These are phyloP conservation scores for Yamadazyma olivae DNA, from an alignment of 805 yeast genomes.

Conservation along the genomic window DNA sequence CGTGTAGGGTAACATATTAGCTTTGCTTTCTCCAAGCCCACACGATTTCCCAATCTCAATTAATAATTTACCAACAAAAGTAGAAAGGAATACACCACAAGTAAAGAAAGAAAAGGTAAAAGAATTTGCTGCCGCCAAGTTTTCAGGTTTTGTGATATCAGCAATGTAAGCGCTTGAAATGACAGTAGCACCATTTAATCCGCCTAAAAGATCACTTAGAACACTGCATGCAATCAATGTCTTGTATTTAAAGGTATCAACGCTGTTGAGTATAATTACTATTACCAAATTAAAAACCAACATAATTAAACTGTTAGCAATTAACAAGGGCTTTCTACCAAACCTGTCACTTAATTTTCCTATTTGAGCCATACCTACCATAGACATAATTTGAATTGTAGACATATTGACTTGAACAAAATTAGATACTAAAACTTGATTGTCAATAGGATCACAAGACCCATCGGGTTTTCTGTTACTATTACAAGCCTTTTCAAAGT, in stretches of 20 bases:
- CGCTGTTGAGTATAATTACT: not conserved
- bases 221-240: not conserved
- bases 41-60: conserved; percentile 1
- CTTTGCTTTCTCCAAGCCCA: not conserved
- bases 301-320: not conserved
- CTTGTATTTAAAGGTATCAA: conserved; percentile 2
- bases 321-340: conserved; percentile 3
- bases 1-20: conserved; percentile 1
- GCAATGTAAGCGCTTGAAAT: conserved; percentile 2
- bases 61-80: not conserved
- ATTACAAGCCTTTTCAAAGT: conserved; percentile 6
- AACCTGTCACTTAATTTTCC: conserved; percentile 3
- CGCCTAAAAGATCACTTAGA: not conserved
- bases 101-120: not conserved
- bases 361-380: conserved; percentile 3
- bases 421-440: conserved; percentile 4
- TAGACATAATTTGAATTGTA: not conserved
- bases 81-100: conserved; percentile 1
- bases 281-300: not conserved
- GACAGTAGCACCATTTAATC: not conserved
- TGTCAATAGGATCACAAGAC: conserved; percentile 2
- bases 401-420: not conserved
- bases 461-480: conserved; percentile 4
- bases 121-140: not conserved
- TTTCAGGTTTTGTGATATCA: conserved; percentile 3